Percentiles rank a stretch among this genome's conserved stretches.
These are phyloP conservation scores for Tulasnella sp. DNA, from an alignment of 768 basidiomycete species.

Conservation along the genomic window DNA sequence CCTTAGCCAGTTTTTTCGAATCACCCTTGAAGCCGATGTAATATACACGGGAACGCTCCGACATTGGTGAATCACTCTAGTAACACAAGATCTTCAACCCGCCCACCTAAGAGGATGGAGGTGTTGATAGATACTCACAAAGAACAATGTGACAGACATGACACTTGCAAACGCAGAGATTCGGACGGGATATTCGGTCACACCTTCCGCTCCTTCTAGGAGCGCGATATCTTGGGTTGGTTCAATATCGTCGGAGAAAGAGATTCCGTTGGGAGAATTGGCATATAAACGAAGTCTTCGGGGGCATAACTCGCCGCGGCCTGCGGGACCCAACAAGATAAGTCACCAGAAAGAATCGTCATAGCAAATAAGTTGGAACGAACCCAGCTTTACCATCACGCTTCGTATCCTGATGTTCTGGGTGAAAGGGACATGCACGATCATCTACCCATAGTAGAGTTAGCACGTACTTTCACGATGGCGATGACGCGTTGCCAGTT, in stretches of 20 bases:
- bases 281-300: conserved; percentile 64
- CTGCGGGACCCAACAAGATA: conserved; percentile 27
- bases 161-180: conserved; percentile 67
- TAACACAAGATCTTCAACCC: conserved; percentile 12
- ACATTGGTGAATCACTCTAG: conserved; percentile 20
- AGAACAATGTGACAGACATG: conserved; percentile 62
- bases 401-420: conserved; percentile 69
- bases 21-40: conserved; percentile 81
- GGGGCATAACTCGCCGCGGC: conserved; percentile 64
- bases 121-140: conserved; percentile 46
- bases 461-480: no score
- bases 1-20: conserved; percentile 40
- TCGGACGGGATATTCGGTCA: conserved; percentile 67
- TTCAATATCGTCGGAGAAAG: conserved; percentile 55
- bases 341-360: neutral
- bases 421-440: conserved; percentile 71
- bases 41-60: conserved; percentile 52
- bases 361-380: conserved; percentile 18
- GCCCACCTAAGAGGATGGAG: conserved; percentile 8
- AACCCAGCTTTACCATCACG: conserved; percentile 65
- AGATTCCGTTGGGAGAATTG: conserved; percentile 63
- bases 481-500: no score
- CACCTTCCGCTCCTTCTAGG: conserved; percentile 54
- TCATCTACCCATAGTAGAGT: no score
- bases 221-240: conserved; percentile 64